These are phyloP conservation scores for Tothia fuscella DNA, from an alignment of 2,329 filamentous ascomycete species.

Conservation along the genomic window DNA sequence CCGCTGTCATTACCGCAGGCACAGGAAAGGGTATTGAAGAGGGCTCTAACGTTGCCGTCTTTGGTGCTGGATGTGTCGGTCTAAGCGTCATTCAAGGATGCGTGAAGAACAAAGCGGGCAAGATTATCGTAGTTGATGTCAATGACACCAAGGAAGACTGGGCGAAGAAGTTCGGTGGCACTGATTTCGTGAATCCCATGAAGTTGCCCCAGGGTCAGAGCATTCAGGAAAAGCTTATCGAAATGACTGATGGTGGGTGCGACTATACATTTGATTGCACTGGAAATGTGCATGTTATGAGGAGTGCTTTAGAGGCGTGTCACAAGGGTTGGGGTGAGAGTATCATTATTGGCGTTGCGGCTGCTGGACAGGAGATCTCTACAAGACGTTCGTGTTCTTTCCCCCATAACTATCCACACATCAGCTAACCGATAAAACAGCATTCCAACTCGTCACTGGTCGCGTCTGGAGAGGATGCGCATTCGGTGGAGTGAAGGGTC, in stretches of 20 bases:
- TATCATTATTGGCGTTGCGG: conserved; percentile 95
- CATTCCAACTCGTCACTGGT: conserved; percentile 97
- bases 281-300: conserved; percentile 92
- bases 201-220: conserved; percentile 55
- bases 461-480: conserved; percentile 97
- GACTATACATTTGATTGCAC: conserved; percentile 99
- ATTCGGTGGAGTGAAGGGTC: conserved; percentile 96
- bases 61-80: conserved; percentile 92
- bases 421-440: conserved; percentile 31
- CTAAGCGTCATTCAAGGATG: conserved; percentile 91
- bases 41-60: conserved; percentile 80
- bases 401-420: background rate
- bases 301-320: conserved; percentile 88
- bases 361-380: conserved; percentile 88
- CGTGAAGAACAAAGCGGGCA: conserved; percentile 66
- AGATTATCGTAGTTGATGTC: conserved; percentile 68
- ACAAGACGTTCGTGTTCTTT: conserved; percentile 68
- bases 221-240: conserved; percentile 83
- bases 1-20: conserved; percentile 83
- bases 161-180: conserved; percentile 89
- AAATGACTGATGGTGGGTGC: conserved; percentile 95
- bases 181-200: conserved; percentile 85
- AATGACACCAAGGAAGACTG: conserved; percentile 88
- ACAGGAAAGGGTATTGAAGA: conserved; percentile 52
- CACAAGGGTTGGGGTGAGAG: conserved; percentile 99